A percentile compares a stretch with the other conserved stretches of the same genome.
Conservation (phyloP, 208 protist species). For the Naegleria gruberi region DNA sequence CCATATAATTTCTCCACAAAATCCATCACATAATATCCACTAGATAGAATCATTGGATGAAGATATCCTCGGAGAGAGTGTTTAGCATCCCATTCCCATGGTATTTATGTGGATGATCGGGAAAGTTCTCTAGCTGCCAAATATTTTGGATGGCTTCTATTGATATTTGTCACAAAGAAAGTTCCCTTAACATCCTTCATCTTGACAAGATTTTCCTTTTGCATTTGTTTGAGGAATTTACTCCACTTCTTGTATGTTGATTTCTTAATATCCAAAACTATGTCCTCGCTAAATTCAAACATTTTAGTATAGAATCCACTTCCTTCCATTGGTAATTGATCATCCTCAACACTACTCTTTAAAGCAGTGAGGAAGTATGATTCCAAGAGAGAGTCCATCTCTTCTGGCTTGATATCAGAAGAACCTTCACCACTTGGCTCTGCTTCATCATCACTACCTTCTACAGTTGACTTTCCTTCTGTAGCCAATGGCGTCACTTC, state of each 20-base stretch:
- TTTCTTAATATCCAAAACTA: neutral
- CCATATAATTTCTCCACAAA: neutral
- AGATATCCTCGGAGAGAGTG: neutral
- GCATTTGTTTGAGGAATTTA: constrained; percentile 13
- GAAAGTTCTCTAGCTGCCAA: neutral
- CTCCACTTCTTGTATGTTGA: neutral
- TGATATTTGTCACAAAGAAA: neutral
- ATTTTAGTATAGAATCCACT: neutral
- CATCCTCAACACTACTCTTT: neutral
- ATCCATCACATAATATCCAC: neutral
- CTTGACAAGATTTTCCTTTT: neutral
- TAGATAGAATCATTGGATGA: neutral
- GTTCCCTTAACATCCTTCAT: neutral
- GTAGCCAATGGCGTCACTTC: neutral
- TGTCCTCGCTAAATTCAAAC: neutral
- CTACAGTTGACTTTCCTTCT: neutral
- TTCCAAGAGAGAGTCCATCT: neutral
- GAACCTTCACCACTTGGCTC: neutral
- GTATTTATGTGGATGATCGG: neutral
- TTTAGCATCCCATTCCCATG: constrained; percentile 4
- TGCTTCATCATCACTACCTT: neutral
- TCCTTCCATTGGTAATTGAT: neutral
- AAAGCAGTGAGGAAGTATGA: neutral
- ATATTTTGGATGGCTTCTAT: neutral
- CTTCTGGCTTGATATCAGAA: neutral